Conservation (phyloP, 257 asterid species). For the Echites panduratus region DNA sequence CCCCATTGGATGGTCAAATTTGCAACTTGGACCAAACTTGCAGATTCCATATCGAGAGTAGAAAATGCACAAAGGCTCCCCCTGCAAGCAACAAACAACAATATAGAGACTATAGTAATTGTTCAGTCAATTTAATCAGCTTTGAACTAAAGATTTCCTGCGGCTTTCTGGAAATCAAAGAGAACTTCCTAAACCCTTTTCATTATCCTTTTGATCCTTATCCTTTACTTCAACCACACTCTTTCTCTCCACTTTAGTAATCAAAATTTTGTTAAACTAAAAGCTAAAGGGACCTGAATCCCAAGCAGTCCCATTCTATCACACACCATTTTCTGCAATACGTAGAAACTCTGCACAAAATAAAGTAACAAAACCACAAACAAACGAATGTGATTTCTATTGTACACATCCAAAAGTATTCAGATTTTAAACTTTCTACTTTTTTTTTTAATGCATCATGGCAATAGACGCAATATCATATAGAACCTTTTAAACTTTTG, state of each 20-base stretch:
- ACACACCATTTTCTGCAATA: not conserved
- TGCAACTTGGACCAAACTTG: conserved; percentile 99
- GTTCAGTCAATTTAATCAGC: not conserved
- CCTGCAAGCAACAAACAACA: conserved; percentile 40
- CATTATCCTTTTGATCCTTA: not conserved
- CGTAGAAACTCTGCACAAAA: not conserved
- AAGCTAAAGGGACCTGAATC: not conserved
- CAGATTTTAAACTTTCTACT: not conserved
- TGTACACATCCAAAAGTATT: not conserved
- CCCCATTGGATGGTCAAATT: conserved; percentile 95
- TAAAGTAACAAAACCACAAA: not conserved
- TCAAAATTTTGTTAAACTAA: not conserved
- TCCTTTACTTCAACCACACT: not conserved
- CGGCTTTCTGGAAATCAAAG: not conserved
- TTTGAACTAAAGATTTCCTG: not conserved
- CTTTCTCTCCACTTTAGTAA: not conserved
- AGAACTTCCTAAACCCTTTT: not conserved
- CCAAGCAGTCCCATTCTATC: not conserved
- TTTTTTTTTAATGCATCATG: not conserved
- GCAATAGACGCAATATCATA: not conserved
- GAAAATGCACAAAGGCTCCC: conserved; percentile 85
- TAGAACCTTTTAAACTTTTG: not conserved
- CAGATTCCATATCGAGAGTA: conserved; percentile 94
- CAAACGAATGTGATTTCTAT: not conserved
- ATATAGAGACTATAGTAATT: conserved; percentile 6